Evolutionary conservation across 2,329 filamentous ascomycete species (phyloP).

Genomic region (Dactylellina haptotyla): DNA sequence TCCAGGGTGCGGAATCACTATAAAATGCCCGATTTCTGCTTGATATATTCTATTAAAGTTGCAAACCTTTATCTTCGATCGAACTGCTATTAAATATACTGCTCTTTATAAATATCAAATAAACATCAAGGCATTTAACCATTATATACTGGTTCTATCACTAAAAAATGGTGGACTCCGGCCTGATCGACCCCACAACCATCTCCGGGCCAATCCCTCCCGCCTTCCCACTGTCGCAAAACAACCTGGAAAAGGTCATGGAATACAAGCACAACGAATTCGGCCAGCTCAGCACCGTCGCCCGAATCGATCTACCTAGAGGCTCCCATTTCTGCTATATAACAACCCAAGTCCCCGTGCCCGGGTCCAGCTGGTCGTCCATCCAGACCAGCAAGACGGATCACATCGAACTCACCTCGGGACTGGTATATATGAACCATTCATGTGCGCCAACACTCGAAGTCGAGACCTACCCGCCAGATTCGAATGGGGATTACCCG

Average conservation of each 20-base stretch:
- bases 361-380: slow-evolving; percentile 70
- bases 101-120: too few species aligned
- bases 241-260: slow-evolving; percentile 4
- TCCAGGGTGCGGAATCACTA: too few species aligned
- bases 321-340: slow-evolving; percentile 24
- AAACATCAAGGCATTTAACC: too few species aligned
- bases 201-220: slow-evolving; percentile 13
- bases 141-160: too few species aligned
- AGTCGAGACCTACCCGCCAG: slow-evolving; percentile 66
- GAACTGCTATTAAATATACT: too few species aligned
- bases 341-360: background rate
- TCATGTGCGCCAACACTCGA: slow-evolving; percentile 74
- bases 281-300: slow-evolving; percentile 1
- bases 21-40: too few species aligned
- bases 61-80: too few species aligned
- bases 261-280: background rate
- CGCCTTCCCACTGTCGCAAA: background rate
- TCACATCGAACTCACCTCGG: slow-evolving; percentile 73
- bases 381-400: slow-evolving; percentile 69
- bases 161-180: too few species aligned
- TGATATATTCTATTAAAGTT: too few species aligned
- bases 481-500: slow-evolving; percentile 60
- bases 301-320: background rate
- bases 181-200: slow-evolving; percentile 18
- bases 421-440: slow-evolving; percentile 75